phyloP scores from a whole-genome alignment of 2,329 filamentous ascomycete species.

The Apiospora malaysiana region DNA sequence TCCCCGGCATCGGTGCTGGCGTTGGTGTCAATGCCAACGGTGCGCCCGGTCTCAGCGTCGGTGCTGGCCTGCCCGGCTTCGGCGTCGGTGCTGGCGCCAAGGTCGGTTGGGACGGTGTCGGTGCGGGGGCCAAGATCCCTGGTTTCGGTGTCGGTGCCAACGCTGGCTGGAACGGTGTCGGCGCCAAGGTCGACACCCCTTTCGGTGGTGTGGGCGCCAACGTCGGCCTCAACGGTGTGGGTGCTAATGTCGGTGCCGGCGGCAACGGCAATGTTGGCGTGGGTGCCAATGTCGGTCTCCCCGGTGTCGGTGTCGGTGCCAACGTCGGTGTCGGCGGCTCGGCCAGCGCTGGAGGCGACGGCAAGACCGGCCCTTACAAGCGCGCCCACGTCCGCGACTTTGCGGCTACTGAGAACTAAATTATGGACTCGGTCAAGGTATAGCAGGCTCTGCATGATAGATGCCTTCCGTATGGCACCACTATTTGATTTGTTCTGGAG shows the following conservation, averaged over 20 bases:
- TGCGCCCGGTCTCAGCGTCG: too few relatives aligned
- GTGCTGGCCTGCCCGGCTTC: background rate
- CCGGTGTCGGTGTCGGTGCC: background rate
- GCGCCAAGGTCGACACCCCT: background rate
- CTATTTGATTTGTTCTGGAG: background rate
- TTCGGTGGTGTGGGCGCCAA: background rate
- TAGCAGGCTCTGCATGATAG: background rate
- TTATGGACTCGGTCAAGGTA: background rate
- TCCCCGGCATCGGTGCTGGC: background rate
- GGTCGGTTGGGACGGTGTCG: background rate
- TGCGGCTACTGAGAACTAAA: background rate
- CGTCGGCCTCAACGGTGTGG: background rate
- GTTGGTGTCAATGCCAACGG: background rate
- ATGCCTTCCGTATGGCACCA: background rate
- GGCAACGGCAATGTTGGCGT: background rate
- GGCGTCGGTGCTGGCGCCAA: background rate
- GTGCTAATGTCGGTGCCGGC: background rate
- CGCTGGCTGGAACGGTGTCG: background rate
- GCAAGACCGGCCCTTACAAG: background rate
- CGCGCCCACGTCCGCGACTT: slow-evolving; percentile 7
- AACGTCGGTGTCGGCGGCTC: background rate
- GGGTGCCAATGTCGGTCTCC: background rate
- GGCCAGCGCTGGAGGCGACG: background rate
- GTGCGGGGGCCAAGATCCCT: background rate
- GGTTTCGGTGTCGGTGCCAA: background rate